phyloP scores from a whole-genome alignment of 345 rosid species.

The Eucalyptus regnans region DNA sequence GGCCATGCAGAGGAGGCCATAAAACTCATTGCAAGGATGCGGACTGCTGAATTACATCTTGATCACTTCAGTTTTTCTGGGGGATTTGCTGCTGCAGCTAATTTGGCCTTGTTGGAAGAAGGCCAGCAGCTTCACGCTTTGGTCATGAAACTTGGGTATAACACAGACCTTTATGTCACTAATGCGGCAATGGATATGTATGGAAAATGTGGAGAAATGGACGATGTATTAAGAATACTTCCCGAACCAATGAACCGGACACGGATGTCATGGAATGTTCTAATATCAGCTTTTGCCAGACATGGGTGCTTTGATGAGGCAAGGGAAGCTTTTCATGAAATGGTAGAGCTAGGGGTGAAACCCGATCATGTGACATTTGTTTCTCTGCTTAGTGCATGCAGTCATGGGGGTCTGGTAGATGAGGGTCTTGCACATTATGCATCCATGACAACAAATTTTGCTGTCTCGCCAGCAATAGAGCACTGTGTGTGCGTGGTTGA shows the following conservation, averaged over 20 bases:
- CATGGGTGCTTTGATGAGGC: constrained; percentile 57
- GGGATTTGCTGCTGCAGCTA: constrained; percentile 71
- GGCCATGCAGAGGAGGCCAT: constrained; percentile 60
- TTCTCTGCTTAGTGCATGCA: constrained; percentile 83
- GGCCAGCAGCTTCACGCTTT: constrained; percentile 70
- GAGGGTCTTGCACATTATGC: constrained; percentile 60
- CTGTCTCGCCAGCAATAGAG: constrained; percentile 37
- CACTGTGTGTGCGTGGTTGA: constrained; percentile 85
- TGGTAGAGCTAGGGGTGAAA: constrained; percentile 43
- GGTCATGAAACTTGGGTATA: constrained; percentile 56
- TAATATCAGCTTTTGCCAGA: constrained; percentile 73
- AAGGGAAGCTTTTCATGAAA: constrained; percentile 60
- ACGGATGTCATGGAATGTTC: constrained; percentile 71
- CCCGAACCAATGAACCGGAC: constrained; percentile 30
- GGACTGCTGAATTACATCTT: constrained; percentile 31
- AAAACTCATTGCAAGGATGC: constrained; percentile 47
- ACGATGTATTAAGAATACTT: constrained; percentile 39
- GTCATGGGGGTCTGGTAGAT: constrained; percentile 75
- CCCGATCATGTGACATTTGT: constrained; percentile 88
- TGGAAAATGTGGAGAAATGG: constrained; percentile 75
- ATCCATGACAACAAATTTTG: constrained; percentile 49
- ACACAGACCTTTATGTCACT: constrained; percentile 35
- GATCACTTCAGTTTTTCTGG: constrained; percentile 76
- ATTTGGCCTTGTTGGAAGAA: constrained; percentile 71
- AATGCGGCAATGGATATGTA: constrained; percentile 87